A percentile compares a stretch with the other conserved stretches of the same genome.
These are phyloP conservation scores for Mortierella antarctica DNA, from an alignment of 192 early-diverging fungal genomes.

Conservation along the genomic window DNA sequence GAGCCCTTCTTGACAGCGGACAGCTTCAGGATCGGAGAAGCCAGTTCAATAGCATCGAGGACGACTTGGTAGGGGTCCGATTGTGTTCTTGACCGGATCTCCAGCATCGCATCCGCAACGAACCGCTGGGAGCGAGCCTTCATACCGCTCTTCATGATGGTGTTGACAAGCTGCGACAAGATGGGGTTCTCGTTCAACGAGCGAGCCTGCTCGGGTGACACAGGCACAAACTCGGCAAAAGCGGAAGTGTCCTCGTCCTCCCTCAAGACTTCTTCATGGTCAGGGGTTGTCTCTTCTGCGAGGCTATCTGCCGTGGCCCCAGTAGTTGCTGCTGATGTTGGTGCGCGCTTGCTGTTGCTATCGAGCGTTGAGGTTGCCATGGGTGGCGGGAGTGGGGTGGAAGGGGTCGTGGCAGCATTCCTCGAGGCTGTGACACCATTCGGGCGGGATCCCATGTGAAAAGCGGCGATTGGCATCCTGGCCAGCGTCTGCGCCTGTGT, in stretches of 20 bases:
- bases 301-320: neutral
- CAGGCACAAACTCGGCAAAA: conserved; percentile 31
- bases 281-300: neutral
- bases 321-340: conserved; percentile 2
- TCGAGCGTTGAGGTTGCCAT: conserved; percentile 16
- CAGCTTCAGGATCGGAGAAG: conserved; percentile 80
- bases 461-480: conserved; percentile 16
- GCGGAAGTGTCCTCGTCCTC: neutral
- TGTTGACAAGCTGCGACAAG: conserved; percentile 84
- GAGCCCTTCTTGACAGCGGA: conserved; percentile 80
- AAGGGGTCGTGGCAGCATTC: conserved; percentile 41
- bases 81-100: conserved; percentile 72
- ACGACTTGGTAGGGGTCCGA: conserved; percentile 75
- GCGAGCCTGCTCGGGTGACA: conserved; percentile 50
- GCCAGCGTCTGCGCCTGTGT: neutral
- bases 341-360: neutral
- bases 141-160: conserved; percentile 93
- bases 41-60: conserved; percentile 76
- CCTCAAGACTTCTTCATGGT: neutral
- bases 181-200: conserved; percentile 70
- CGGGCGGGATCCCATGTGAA: conserved; percentile 27
- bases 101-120: conserved; percentile 72
- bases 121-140: conserved; percentile 80
- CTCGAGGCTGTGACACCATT: conserved; percentile 20
- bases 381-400: conserved; percentile 39